Percentiles rank a stretch among this genome's conserved stretches.
Evolutionary conservation across 352 stramenopile genomes (phyloP).

Genomic region (Globisporangium yorkense): DNA sequence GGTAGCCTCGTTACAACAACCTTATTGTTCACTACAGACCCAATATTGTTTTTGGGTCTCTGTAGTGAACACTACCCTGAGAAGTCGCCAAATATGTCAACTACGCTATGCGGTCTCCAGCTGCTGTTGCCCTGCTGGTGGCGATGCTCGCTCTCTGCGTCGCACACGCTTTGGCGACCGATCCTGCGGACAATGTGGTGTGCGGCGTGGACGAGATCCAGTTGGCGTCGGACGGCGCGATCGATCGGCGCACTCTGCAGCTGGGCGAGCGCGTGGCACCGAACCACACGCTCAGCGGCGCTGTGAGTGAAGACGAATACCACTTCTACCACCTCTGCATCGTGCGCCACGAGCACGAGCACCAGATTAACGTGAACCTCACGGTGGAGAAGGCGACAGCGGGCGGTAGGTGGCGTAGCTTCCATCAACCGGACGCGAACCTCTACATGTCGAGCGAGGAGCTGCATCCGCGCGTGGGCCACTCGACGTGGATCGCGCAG

Average conservation of each 20-base stretch:
- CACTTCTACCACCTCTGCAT: conserved; percentile 77
- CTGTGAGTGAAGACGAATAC: conserved; percentile 41
- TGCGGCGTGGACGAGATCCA: conserved; percentile 68
- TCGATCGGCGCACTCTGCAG: conserved; percentile 37
- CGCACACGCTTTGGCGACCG: background rate
- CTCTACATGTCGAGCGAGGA: conserved; percentile 67
- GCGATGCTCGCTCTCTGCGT: background rate
- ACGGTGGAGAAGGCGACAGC: conserved; percentile 12
- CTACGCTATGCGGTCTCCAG: background rate
- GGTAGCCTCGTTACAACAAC: too few relatives aligned
- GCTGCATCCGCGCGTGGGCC: conserved; percentile 52
- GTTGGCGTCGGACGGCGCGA: conserved; percentile 57
- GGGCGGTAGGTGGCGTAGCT: background rate
- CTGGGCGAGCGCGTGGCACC: conserved; percentile 46
- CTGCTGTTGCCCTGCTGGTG: background rate
- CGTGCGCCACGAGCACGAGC: conserved; percentile 68
- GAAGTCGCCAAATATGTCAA: too few relatives aligned
- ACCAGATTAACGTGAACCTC: conserved; percentile 65
- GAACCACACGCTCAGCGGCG: conserved; percentile 65
- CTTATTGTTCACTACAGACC: too few relatives aligned
- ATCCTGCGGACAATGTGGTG: background rate
- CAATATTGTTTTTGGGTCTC: too few relatives aligned
- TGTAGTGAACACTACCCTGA: too few relatives aligned
- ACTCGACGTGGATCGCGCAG: conserved; percentile 70
- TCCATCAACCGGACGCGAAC: conserved; percentile 39